Percentiles rank a stretch among this genome's conserved stretches.
Conservation (phyloP, 495 filamentous ascomycete genomes). For the Talaromyces borbonicus region DNA sequence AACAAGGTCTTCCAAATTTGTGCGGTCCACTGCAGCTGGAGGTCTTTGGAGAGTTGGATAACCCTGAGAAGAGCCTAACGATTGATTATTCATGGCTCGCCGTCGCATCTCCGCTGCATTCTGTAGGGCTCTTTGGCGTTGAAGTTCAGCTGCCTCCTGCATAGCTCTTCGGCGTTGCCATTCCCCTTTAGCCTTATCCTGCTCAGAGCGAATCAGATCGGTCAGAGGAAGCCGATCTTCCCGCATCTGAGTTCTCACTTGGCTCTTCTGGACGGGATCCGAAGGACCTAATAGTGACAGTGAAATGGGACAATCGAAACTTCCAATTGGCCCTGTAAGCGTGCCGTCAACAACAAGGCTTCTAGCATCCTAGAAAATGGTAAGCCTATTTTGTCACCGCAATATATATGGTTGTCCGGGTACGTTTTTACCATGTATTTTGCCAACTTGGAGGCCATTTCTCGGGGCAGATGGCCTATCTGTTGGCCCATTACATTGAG, state of each 20-base stretch:
- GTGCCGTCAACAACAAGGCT: constrained; percentile 54
- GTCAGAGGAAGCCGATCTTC: constrained; percentile 46
- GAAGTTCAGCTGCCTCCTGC: constrained; percentile 38
- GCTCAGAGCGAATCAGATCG: constrained; percentile 26
- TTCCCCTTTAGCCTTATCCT: constrained; percentile 14
- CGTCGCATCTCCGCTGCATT: constrained; percentile 34
- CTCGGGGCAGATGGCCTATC: constrained; percentile 69
- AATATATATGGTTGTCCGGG: neutral
- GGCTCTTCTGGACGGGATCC: constrained; percentile 36
- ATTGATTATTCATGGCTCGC: constrained; percentile 27
- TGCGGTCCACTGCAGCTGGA: constrained; percentile 16
- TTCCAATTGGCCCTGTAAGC: constrained; percentile 50
- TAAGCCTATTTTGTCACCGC: neutral
- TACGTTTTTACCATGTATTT: constrained; percentile 50
- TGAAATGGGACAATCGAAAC: constrained; percentile 61
- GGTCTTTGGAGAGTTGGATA: constrained; percentile 18
- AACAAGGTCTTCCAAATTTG: constrained; percentile 53
- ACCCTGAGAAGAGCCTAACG: constrained; percentile 19
- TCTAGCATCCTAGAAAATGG: constrained; percentile 28
- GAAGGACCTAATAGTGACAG: constrained; percentile 58
- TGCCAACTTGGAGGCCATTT: constrained; percentile 58
- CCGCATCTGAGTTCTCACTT: constrained; percentile 52
- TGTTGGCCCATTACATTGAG: constrained; percentile 70
- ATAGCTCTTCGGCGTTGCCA: constrained; percentile 20
- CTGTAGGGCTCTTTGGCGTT: constrained; percentile 29